Evolutionary conservation across 2,329 filamentous ascomycete genomes (phyloP).

Genomic region (Ceratocystis lukuohia): DNA sequence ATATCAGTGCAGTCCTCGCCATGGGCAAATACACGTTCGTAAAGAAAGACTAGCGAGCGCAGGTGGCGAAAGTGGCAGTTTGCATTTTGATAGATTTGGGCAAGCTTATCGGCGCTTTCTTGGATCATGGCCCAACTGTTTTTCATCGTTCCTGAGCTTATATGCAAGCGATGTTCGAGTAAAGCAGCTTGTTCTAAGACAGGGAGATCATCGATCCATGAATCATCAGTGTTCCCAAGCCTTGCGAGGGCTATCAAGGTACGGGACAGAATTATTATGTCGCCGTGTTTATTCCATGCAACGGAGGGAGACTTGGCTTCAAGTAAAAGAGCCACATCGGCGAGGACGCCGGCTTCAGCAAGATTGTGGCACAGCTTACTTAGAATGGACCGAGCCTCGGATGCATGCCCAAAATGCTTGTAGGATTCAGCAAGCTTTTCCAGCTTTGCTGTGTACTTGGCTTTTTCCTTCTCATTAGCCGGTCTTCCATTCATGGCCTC

Average conservation of each 20-base stretch:
- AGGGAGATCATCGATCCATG: constrained; percentile 41
- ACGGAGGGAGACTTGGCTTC: constrained; percentile 35
- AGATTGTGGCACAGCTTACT: constrained; percentile 48
- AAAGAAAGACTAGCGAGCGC: constrained; percentile 37
- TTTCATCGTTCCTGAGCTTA: constrained; percentile 23
- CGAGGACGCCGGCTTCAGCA: constrained; percentile 44
- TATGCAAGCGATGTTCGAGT: constrained; percentile 37
- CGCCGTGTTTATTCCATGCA: constrained; percentile 41
- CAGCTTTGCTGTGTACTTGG: constrained; percentile 48
- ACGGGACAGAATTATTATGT: constrained; percentile 42
- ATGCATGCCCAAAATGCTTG: constrained; percentile 37
- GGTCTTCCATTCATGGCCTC: constrained; percentile 45
- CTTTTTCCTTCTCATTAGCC: constrained; percentile 42
- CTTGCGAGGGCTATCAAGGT: constrained; percentile 47
- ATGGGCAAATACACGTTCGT: constrained; percentile 22
- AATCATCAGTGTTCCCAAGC: constrained; percentile 38
- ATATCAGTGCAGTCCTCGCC: constrained; percentile 11
- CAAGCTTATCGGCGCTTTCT: constrained; percentile 33
- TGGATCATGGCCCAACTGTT: constrained; percentile 32
- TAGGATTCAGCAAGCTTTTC: constrained; percentile 53
- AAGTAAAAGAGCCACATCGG: constrained; percentile 38
- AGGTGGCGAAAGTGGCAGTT: constrained; percentile 40
- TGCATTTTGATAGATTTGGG: constrained; percentile 38
- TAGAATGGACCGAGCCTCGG: constrained; percentile 46
- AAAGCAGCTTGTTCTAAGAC: constrained; percentile 42